Percentiles rank a stretch among this genome's conserved stretches.
Evolutionary conservation across 140 eudicot genomes (phyloP).

Genomic region (Flaveria floridana): DNA sequence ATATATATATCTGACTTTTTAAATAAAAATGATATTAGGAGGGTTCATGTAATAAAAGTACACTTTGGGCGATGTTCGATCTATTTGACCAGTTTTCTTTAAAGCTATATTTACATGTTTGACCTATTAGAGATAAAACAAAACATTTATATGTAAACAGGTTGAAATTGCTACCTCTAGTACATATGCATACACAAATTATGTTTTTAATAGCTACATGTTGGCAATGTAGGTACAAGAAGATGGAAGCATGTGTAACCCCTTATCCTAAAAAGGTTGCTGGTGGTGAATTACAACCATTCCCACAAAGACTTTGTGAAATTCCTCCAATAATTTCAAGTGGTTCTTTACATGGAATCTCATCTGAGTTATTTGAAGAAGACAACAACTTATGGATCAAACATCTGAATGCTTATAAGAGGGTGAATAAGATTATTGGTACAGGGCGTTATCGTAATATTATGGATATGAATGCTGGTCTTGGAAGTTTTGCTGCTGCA

Average conservation of each 20-base stretch:
- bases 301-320: constrained; percentile 58
- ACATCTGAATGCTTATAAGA: constrained; percentile 55
- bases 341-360: constrained; percentile 49
- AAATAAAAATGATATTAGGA: neutral
- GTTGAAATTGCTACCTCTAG: neutral
- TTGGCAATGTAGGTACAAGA: constrained; percentile 50
- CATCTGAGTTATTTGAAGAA: constrained; percentile 46
- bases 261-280: constrained; percentile 52
- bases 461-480: constrained; percentile 70
- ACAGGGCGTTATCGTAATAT: constrained; percentile 58
- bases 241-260: constrained; percentile 63
- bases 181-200: neutral
- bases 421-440: constrained; percentile 54
- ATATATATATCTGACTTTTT: neutral
- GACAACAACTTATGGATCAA: constrained; percentile 61
- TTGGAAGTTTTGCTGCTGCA: constrained; percentile 79
- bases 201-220: neutral
- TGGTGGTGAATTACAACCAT: constrained; percentile 61
- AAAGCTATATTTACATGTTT: neutral
- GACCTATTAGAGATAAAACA: neutral
- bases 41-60: neutral
- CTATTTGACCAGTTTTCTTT: neutral
- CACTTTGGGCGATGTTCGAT: neutral
- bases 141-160: neutral
- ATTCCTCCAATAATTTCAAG: constrained; percentile 52